Percentiles rank a stretch among this genome's conserved stretches.
Conservation (phyloP, 2,329 filamentous ascomycete species). For the Colletotrichum lupini region DNA sequence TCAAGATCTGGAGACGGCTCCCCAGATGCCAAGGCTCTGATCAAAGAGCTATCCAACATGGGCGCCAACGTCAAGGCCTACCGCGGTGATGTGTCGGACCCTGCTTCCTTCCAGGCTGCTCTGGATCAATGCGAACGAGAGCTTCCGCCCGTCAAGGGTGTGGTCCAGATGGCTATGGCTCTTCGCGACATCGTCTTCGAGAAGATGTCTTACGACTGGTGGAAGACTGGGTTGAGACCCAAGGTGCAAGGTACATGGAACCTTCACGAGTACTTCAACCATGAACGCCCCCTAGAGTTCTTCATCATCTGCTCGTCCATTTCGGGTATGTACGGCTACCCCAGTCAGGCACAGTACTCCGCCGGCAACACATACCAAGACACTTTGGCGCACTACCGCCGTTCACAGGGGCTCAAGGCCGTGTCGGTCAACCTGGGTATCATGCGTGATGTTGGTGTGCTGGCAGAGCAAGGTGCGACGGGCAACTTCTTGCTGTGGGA, state of each 20-base stretch:
- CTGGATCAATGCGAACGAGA: constrained; percentile 38
- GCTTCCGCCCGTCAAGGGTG: constrained; percentile 39
- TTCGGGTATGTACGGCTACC: constrained; percentile 43
- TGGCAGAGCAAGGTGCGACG: background rate
- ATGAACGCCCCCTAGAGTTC: constrained; percentile 43
- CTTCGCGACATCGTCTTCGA: constrained; percentile 57
- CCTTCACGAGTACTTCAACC: constrained; percentile 45
- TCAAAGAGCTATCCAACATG: constrained; percentile 27
- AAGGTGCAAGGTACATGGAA: constrained; percentile 54
- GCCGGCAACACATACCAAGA: constrained; percentile 46
- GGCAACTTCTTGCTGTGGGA: constrained; percentile 29
- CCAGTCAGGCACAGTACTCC: constrained; percentile 48
- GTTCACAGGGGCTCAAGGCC: constrained; percentile 16
- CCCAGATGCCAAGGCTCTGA: constrained; percentile 26
- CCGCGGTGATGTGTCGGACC: constrained; percentile 46
- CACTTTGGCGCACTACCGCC: constrained; percentile 34
- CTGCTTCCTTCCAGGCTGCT: constrained; percentile 39
- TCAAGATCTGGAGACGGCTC: constrained; percentile 40
- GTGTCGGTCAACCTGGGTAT: constrained; percentile 23
- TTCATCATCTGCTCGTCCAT: constrained; percentile 48
- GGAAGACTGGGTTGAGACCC: constrained; percentile 54
- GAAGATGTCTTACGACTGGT: constrained; percentile 59
- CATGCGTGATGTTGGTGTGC: constrained; percentile 20
- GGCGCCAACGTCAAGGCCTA: constrained; percentile 39
- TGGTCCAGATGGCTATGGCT: constrained; percentile 2